Base-by-base conservation (phyloP, 2,329 filamentous ascomycete genomes). In the Aspergillus hortae region DNA sequence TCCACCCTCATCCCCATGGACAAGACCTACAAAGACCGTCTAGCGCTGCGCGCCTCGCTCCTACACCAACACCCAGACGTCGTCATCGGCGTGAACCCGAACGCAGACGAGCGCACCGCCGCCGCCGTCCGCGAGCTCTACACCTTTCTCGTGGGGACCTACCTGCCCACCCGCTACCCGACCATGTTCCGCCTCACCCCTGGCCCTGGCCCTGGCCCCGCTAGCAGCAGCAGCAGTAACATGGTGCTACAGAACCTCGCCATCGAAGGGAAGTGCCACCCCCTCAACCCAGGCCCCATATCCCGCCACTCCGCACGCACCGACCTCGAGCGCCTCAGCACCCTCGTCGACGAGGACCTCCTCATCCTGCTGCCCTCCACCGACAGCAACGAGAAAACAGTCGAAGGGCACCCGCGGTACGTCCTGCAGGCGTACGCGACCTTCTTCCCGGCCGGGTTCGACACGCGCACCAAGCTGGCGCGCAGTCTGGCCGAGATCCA, bases 1-100 rank as follows among this genome's bases (percentile, higher is more conserved):
- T 80, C 78, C n/a, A 75, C 82, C 9, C 74, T 86, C 14, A 68
- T 86, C 35, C 74, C 68, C 15, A 80, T 86, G 67, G 83, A 87
- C 67, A 78, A 79, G 36, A 85, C 78, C 6, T 86, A 85, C 63
- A 67, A 73, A 17, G 63, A 74, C 1, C 77, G 82, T 15, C 71
- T 85, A 45, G 48, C 66, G 1, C 67, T 82, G 23, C 80, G 84
- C 2, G 69, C 72, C 11, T 51, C 70, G 4, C 65, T 82, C 12
- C 73, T 85, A 30, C 46, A 63, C 7, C 61, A 75, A 7, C 68
- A 82, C 47, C 67, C 63, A 11, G 63, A 72, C 25, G 70, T 69
- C 33, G 71, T 72, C 5, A 56, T 77, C 12, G 72, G 68, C 41
- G 67, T 75, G 14, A 67, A 70, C 42, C 64, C 68, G 4, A 62